A percentile compares a stretch with the other conserved stretches of the same genome.
Conservation (phyloP, 306 rosid species). For the Glycine tomentella region DNA sequence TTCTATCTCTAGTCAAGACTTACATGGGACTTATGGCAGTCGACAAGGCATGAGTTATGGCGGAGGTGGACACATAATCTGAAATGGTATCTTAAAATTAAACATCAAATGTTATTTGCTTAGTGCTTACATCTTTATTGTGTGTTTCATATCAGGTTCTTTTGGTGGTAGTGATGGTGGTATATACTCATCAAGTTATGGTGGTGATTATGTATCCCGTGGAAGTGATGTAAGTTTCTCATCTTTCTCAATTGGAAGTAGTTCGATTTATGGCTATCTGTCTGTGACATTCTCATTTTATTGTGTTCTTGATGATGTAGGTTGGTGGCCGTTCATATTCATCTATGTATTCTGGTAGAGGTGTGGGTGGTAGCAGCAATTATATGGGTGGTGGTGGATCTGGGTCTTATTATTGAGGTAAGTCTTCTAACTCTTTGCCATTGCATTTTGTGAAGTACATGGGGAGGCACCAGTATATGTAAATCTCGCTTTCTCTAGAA, state of each 20-base stretch:
- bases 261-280: constrained; percentile 15
- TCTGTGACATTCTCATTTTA: constrained; percentile 14
- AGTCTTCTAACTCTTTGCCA: constrained; percentile 34
- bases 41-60: constrained; percentile 68
- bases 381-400: constrained; percentile 85
- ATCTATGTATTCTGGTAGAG: constrained; percentile 78
- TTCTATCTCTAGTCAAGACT: constrained; percentile 71
- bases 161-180: constrained; percentile 75
- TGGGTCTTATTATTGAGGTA: constrained; percentile 91
- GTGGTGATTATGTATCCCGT: constrained; percentile 76
- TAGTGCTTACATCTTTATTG: constrained; percentile 9
- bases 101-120: constrained; percentile 18
- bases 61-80: constrained; percentile 60
- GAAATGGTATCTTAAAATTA: not conserved
- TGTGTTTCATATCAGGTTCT: constrained; percentile 66
- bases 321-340: constrained; percentile 85
- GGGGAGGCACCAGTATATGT: not conserved
- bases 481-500: constrained; percentile 32
- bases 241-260: constrained; percentile 28
- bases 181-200: constrained; percentile 87
- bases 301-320: constrained; percentile 53
- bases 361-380: constrained; percentile 75
- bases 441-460: not conserved
- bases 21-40: constrained; percentile 77
- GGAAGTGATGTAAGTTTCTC: constrained; percentile 77